Base-by-base conservation (phyloP, 768 basidiomycete genomes). In the Agaricus bisporus region DNA sequence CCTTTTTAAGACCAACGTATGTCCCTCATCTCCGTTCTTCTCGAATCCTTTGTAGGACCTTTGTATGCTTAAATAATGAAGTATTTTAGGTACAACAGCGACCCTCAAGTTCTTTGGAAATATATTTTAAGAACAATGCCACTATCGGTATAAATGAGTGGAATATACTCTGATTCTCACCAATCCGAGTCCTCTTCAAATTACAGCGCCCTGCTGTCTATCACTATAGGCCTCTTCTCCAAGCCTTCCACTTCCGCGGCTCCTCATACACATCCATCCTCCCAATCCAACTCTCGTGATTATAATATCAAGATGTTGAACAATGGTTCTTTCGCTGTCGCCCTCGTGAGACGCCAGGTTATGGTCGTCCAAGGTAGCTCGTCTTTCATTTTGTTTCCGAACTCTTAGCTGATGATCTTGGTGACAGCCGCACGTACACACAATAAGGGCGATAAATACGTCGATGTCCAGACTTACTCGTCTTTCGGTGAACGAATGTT, bases 401-500 rank as follows among this genome's bases (percentile, higher is more conserved):
- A n/a, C 42, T 36, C 12, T 38, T 9, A 32, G n/a, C 12, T 49
- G 8, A 49, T 45, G 43, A 39, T 56, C 59, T 58, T 28, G 32
- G 8, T 35, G 41, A 35, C 59, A 88, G 86, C 81, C 43, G 70
- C 76, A 15, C 79, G 81, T 44, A 72, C 78, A 2, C 84, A 85
- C 66, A 70, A 64, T 39, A 70, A 72, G 37, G 69, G 70, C 42
- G 85, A 88, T 41, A 77, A 70, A 49, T 83, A 75, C 67, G 62
- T 88, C 46, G 85, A 88, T 56, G 87, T 88, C 14, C 74, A 78
- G 61, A 81, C 81, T 2, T 88, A 77, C 61, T 64, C 72, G 1
- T 83, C 82, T 0, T 85, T 88, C 55, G 83, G 82, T 41, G 78
- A 80, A 50, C 76, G 83, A 54, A 68, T 83, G 49, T 88, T 88